Conservation (phyloP, 257 asterid genomes). For the Cinchona pubescens region DNA sequence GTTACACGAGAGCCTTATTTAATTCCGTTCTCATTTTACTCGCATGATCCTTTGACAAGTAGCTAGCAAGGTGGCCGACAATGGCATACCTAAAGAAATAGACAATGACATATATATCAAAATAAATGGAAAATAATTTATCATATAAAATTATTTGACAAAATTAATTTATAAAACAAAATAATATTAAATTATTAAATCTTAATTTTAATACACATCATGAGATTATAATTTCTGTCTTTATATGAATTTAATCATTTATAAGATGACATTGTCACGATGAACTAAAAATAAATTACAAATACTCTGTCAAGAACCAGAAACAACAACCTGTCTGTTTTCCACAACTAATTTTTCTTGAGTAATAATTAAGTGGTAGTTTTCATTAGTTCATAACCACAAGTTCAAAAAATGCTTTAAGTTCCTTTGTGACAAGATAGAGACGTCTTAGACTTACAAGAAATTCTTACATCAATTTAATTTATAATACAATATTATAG, state of each 20-base stretch:
- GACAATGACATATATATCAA: neutral
- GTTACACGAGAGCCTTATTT: conserved; percentile 17
- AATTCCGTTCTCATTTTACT: neutral
- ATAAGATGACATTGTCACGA: too few species aligned
- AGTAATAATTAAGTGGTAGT: neutral
- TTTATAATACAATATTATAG: too few species aligned
- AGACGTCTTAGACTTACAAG: too few species aligned
- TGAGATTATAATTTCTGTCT: too few species aligned
- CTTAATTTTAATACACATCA: too few species aligned
- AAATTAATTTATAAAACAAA: too few species aligned
- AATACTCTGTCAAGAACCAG: neutral
- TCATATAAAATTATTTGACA: too few species aligned
- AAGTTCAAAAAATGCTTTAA: neutral
- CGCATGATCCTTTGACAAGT: conserved; percentile 10
- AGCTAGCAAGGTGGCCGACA: conserved; percentile 12
- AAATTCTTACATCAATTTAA: too few species aligned
- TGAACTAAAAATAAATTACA: neutral
- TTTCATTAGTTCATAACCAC: neutral
- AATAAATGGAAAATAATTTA: too few species aligned
- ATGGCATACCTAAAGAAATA: neutral
- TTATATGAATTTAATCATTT: too few species aligned
- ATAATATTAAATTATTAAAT: too few species aligned
- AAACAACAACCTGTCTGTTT: neutral
- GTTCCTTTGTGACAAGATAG: conserved; percentile 4
- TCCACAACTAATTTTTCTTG: neutral